A percentile compares a stretch with the other conserved stretches of the same genome.
phyloP scores from a whole-genome alignment of 2,329 filamentous ascomycete genomes.

The Ceratocystis alfenasii region DNA sequence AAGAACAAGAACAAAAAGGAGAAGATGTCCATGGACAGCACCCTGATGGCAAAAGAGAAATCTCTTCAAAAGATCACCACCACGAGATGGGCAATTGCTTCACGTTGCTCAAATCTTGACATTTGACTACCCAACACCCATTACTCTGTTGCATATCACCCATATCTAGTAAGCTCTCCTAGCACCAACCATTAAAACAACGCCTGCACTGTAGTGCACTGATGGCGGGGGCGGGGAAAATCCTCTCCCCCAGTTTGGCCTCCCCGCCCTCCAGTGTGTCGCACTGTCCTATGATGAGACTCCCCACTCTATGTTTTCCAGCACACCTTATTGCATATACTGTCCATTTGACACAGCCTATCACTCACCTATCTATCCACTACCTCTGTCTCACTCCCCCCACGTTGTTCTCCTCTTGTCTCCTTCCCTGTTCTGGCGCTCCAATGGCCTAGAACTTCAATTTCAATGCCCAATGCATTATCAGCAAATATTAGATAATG shows the following conservation, averaged over 20 bases:
- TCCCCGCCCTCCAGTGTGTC: constrained; percentile 1
- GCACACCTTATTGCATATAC: neutral
- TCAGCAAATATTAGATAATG: too few relatives aligned
- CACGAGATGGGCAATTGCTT: neutral
- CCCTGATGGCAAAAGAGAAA: neutral
- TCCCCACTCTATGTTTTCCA: neutral
- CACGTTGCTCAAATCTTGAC: neutral
- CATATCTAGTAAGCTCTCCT: neutral
- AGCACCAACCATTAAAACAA: neutral
- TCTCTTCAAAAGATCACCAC: neutral
- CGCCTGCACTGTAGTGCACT: neutral
- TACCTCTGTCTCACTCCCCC: too few relatives aligned
- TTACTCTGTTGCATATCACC: neutral
- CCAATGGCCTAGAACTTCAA: too few relatives aligned
- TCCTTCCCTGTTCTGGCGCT: too few relatives aligned
- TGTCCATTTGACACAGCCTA: too few relatives aligned
- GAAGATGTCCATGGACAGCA: neutral
- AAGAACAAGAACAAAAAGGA: neutral
- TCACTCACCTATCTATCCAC: too few relatives aligned
- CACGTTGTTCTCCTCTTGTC: too few relatives aligned
- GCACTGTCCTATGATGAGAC: neutral
- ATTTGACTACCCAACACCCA: neutral
- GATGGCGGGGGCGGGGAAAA: constrained; percentile 21
- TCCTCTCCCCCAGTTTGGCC: neutral
- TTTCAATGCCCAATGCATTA: too few relatives aligned